Percentiles rank a stretch among this genome's conserved stretches.
Evolutionary conservation across 2,329 filamentous ascomycete species (phyloP).

Genomic region (Fragosphaeria purpurea): DNA sequence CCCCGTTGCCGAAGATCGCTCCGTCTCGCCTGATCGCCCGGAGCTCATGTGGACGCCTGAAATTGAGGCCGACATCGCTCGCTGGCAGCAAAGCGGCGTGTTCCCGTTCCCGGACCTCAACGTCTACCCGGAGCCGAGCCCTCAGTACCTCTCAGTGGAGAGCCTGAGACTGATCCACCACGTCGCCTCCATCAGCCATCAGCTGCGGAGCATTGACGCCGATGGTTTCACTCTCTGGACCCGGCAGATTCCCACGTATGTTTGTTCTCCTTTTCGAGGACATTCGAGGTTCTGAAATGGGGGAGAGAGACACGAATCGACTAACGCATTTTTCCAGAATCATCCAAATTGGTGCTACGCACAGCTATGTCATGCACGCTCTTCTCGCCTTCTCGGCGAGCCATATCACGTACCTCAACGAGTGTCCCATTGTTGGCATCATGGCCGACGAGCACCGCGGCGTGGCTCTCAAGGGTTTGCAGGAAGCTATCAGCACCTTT

Average conservation of each 20-base stretch:
- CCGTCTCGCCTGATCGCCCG: slow-evolving; percentile 51
- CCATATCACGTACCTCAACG: slow-evolving; percentile 81
- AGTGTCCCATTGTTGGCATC: slow-evolving; percentile 75
- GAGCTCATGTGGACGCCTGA: slow-evolving; percentile 79
- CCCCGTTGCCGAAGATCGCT: slow-evolving; percentile 54
- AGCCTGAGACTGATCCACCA: slow-evolving; percentile 87
- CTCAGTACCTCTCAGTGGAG: slow-evolving; percentile 61
- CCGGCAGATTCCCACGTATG: slow-evolving; percentile 83
- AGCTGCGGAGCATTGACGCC: slow-evolving; percentile 66
- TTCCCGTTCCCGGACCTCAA: slow-evolving; percentile 78
- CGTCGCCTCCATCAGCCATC: slow-evolving; percentile 73
- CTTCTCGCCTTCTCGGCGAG: slow-evolving; percentile 90
- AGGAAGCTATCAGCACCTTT: slow-evolving; percentile 78
- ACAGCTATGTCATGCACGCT: slow-evolving; percentile 88
- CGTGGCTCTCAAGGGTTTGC: slow-evolving; percentile 74
- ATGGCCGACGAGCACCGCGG: slow-evolving; percentile 85
- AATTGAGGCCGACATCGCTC: slow-evolving; percentile 68
- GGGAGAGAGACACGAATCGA: not conserved
- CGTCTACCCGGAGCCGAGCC: slow-evolving; percentile 64
- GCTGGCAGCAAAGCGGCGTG: slow-evolving; percentile 74
- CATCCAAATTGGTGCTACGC: slow-evolving; percentile 69
- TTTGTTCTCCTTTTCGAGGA: slow-evolving; percentile 7
- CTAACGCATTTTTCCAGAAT: slow-evolving; percentile 45
- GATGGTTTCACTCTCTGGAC: slow-evolving; percentile 88
- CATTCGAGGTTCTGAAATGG: not conserved